A percentile compares a stretch with the other conserved stretches of the same genome.
These are phyloP conservation scores for Rhodosorus marinus DNA, from an alignment of 23 red algal genomes.

Conservation along the genomic window DNA sequence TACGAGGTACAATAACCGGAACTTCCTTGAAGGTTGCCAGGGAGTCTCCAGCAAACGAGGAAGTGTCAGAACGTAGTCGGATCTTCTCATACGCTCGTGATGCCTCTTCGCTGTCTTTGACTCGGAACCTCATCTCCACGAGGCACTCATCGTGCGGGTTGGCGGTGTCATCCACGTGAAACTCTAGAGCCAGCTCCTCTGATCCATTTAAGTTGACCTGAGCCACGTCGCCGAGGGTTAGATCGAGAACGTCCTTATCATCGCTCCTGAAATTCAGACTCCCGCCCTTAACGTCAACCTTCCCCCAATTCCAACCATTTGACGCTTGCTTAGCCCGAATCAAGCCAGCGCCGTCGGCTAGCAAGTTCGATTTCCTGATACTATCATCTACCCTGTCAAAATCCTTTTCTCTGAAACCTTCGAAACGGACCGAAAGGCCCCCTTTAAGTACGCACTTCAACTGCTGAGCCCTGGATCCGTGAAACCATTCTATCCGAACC, in stretches of 20 bases:
- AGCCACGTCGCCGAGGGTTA: slow-evolving; percentile 57
- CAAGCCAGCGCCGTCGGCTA: slow-evolving; percentile 11
- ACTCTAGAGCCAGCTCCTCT: slow-evolving; percentile 81
- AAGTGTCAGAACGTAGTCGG: slow-evolving; percentile 44
- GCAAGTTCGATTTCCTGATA: slow-evolving; percentile 1
- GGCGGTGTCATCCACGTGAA: slow-evolving; percentile 97
- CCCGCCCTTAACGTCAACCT: not conserved
- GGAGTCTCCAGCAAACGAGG: slow-evolving; percentile 81
- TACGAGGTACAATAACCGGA: slow-evolving; percentile 67
- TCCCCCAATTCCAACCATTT: slow-evolving; percentile 66
- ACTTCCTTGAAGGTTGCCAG: slow-evolving; percentile 68
- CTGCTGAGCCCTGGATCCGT: slow-evolving; percentile 54
- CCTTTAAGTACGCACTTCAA: slow-evolving; percentile 23
- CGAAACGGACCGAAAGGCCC: slow-evolving; percentile 32
- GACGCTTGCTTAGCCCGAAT: slow-evolving; percentile 26
- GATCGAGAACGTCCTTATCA: slow-evolving; percentile 62
- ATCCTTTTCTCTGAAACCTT: slow-evolving; percentile 43
- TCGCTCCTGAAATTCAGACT: not conserved
- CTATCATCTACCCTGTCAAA: slow-evolving; percentile 13
- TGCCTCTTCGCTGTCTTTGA: slow-evolving; percentile 46
- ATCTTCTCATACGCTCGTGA: slow-evolving; percentile 37
- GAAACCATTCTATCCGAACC: slow-evolving; percentile 32
- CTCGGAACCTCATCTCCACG: slow-evolving; percentile 76
- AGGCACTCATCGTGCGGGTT: slow-evolving; percentile 64
- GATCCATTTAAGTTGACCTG: slow-evolving; percentile 57